Conservation (phyloP, 148 eudicot genomes). For the Pouteria glomerata region DNA sequence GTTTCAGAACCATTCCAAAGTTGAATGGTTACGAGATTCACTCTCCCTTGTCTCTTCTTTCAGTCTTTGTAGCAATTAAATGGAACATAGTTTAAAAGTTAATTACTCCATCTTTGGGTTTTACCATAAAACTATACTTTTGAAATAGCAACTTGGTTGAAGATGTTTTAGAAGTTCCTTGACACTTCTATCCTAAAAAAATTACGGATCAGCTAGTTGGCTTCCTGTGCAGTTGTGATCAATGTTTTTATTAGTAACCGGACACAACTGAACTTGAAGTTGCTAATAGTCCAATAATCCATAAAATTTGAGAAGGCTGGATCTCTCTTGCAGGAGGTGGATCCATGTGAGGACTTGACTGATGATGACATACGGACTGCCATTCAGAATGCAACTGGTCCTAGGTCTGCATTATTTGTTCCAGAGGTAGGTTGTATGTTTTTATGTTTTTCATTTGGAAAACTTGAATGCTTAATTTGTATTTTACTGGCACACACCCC, state of each 20-base stretch:
- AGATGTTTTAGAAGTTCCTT: background rate
- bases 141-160: background rate
- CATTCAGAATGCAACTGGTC: slow-evolving; percentile 97
- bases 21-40: background rate
- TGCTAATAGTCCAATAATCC: background rate
- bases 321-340: slow-evolving; percentile 69
- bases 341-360: slow-evolving; percentile 92
- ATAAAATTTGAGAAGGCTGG: background rate
- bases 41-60: background rate
- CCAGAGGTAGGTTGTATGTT: slow-evolving; percentile 69
- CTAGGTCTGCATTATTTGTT: slow-evolving; percentile 85
- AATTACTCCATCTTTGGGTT: background rate
- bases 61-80: background rate
- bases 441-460: background rate
- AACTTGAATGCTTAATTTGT: background rate
- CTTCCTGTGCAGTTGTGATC: background rate
- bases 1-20: background rate
- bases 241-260: background rate
- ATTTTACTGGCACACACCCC: background rate
- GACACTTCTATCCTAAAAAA: background rate
- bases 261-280: background rate
- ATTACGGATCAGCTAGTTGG: background rate
- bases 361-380: slow-evolving; percentile 97
- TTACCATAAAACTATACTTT: background rate
- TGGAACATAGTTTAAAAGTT: background rate